Base-by-base conservation (phyloP, 139 green algal genomes). In the Coelastrella sp. region DNA sequence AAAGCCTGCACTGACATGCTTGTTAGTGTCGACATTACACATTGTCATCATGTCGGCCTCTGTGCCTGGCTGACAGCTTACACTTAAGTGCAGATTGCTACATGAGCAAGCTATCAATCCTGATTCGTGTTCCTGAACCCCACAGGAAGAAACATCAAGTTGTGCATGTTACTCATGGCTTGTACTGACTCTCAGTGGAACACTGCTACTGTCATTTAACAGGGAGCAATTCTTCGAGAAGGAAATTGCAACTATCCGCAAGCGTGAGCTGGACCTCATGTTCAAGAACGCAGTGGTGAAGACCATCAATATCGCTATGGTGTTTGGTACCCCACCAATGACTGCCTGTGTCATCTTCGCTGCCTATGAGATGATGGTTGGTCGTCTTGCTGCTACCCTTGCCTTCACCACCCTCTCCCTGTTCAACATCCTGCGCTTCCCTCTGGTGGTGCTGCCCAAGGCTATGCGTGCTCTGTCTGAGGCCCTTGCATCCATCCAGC, bases 401-500 rank as follows among this genome's bases (percentile, higher is more conserved):
- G 93, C 91, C 64, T 95, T 96, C 91, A 92, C 92, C 63, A 93
- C 92, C 13, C 86, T 96, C 1, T 93, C 94, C 30, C 93, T 97
- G 25, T 96, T 97, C 89, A 95, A 95, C 88, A 92, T 95, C 40
- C 85, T 97, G 77, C 91, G 93, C 78, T 95, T 96, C 87, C 94
- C 94, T 1, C 83, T 97, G 15, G 89, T 96, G 48, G 91, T 96
- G 90, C 91, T 96, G 71, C 93, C 93, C 74, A 95, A 94, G 88
- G 91, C 91, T 1, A 81, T 95, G 78, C 86, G 90, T 27, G 89
- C 87, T 45, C 81, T 83, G 81, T 93, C 86, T 21, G 89, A 93
- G 83, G 91, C 88, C 17, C 68, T 91, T 8, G 85, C 85, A 19
- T 88, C 89, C n/a, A 81, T 92, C 5, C 15, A 83, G 41, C 89